Base-by-base conservation (phyloP, 2,329 filamentous ascomycete genomes). In the Metarhizium anisopliae region DNA sequence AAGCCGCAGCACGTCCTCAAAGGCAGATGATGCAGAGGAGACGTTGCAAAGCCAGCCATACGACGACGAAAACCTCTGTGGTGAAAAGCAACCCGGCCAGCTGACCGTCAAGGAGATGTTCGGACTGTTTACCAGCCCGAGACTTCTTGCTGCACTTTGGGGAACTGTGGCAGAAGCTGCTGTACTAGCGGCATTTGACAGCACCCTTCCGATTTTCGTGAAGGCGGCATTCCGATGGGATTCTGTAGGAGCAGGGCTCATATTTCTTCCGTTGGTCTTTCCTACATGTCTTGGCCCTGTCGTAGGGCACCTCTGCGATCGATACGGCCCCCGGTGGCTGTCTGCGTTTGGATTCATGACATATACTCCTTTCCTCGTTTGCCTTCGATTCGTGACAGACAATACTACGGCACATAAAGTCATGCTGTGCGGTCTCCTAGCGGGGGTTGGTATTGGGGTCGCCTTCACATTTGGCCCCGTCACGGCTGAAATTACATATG, bases 401-500 rank as follows among this genome's bases (percentile, higher is more conserved):
- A 61, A 70, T 54, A 65, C 51, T 11, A 61, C 68, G 14, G 53
- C 56, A 8, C 59, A 70, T 55, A 70, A 68, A 53, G 54, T 68
- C 14, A 59, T 70, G 59, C 59, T 71, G 1, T 70, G 68, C 42
- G 67, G 64, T 10, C 62, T 71, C 25, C 61, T 71, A 1, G 55
- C 59, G 2, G 68, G 67, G 7, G 50, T 71, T 6, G 69, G 69
- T 1, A 55, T 70, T 8, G 63, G 65, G 2, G 58, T 66, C 50
- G 58, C 64, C 8, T 67, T 65, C n/a, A 64, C 69, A n/a, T 64
- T 70, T 20, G 65, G 65, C 2, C 67, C 68, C 3, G 49, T 71
- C 53, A 71, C 70, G 64, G 69, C 68, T 2, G 69, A 71, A 59
- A 70, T 71, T 43, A 68, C 66, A 40, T 71, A 66, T 66, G 59